These are phyloP conservation scores for Lodderomyces theae DNA, from an alignment of 1,139 yeast genomes.

Conservation along the genomic window DNA sequence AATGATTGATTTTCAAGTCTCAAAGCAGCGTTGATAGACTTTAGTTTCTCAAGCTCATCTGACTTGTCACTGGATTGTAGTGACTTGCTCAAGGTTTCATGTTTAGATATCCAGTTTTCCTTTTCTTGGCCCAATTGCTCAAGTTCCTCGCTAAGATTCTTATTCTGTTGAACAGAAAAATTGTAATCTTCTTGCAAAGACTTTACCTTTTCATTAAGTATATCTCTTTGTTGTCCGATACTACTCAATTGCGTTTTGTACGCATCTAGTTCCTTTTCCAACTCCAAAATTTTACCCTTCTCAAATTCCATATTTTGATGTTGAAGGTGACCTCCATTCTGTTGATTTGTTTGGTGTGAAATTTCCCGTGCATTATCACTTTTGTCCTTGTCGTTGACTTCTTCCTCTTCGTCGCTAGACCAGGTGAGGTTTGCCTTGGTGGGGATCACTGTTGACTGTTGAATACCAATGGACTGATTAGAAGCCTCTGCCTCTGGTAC, in stretches of 20 bases:
- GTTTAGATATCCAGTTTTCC: conserved; percentile 12
- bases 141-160: conserved; percentile 23
- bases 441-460: conserved; percentile 68
- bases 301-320: background rate
- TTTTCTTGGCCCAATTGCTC: conserved; percentile 20
- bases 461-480: conserved; percentile 38
- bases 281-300: conserved; percentile 12
- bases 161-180: conserved; percentile 21
- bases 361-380: conserved; percentile 9
- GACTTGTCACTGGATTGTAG: conserved; percentile 11
- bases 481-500: conserved; percentile 21
- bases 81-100: conserved; percentile 11
- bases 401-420: conserved; percentile 84
- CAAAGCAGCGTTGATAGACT: conserved; percentile 34
- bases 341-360: background rate
- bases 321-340: background rate
- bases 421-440: conserved; percentile 75
- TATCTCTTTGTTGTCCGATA: conserved; percentile 17
- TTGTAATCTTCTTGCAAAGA: conserved; percentile 26
- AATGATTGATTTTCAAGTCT: conserved; percentile 42
- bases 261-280: conserved; percentile 15
- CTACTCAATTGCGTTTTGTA: conserved; percentile 14
- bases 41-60: conserved; percentile 27
- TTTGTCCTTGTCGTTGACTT: conserved; percentile 19
- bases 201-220: conserved; percentile 19